Base-by-base conservation (phyloP, 768 basidiomycete species). In the Boletus subparvulus region DNA sequence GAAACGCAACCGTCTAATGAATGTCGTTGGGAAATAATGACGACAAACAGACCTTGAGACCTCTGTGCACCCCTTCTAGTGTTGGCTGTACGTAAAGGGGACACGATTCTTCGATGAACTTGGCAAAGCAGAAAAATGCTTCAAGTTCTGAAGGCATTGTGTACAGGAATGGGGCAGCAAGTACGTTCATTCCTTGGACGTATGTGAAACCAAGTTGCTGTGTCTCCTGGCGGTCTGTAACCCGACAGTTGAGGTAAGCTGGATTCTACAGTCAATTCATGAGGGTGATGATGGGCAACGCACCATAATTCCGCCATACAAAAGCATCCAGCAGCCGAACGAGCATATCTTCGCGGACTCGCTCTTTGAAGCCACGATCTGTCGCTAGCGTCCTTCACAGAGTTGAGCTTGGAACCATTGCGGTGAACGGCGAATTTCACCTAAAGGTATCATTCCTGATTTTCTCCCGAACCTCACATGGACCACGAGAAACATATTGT, bases 131-230 rank as follows among this genome's bases (percentile, higher is more conserved):
- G 59, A 88, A 94, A 73, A 98, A 99, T 1, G 97, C 97, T 72
- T 99, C 97, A n/a, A 98, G 74, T 72, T 99, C 94, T 11, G 94
- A 94, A 7, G 97, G 95, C 85, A 98, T 91, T 12, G 91, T 93
- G 69, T 97, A 99, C 30, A 99, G 80, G 73, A 98, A 99, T 0
- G 97, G 97, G 3, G 97, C 97, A 21, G 95, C 94, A 36, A 99
- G 85, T 47, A 98, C 97, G 70, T 99, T 99, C 94, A 97, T 98
- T 32, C 97, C 97, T 74, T 99, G 96, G 10, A 99, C 95, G 65
- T 98, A 99, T 32, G 92, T 94, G 73, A 98, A 97, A 10, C 84
- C 91, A 41, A 92, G 80, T 55, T 85, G 86, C n/a, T 89, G 83
- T 1, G 77, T 78, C 65, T 92, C 89, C 72, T 88, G 86, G 60